These are phyloP conservation scores for Metschnikowia aberdeeniae DNA, from an alignment of 805 yeast species.

Conservation along the genomic window DNA sequence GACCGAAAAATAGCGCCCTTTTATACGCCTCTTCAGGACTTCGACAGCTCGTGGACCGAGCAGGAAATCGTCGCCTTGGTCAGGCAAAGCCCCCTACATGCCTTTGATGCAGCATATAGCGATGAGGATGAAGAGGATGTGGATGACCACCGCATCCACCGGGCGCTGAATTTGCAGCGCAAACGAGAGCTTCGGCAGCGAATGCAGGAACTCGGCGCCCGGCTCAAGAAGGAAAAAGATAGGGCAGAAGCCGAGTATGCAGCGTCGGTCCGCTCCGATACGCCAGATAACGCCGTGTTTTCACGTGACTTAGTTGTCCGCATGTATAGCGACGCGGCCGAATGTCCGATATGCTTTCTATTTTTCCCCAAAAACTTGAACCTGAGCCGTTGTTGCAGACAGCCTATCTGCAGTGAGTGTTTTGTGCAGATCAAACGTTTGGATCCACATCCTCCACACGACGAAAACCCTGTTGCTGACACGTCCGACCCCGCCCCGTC, in stretches of 20 bases:
- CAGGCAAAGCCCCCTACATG: constrained; percentile 53
- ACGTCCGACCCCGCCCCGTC: constrained; percentile 45
- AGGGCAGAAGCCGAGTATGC: constrained; percentile 35
- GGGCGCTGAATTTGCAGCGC: constrained; percentile 42
- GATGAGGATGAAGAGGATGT: constrained; percentile 58
- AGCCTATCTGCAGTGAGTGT: constrained; percentile 93
- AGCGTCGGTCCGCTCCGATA: constrained; percentile 18
- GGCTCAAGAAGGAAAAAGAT: constrained; percentile 27
- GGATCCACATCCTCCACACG: constrained; percentile 93
- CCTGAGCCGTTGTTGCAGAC: constrained; percentile 81
- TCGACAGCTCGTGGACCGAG: constrained; percentile 66
- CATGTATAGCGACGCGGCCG: constrained; percentile 65
- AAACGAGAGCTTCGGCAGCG: constrained; percentile 48
- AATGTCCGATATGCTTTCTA: constrained; percentile 93
- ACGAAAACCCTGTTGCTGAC: constrained; percentile 25
- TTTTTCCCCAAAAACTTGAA: constrained; percentile 78
- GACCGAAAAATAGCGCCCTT: constrained; percentile 82
- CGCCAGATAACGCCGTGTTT: constrained; percentile 21
- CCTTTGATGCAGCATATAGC: constrained; percentile 44
- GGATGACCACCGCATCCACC: constrained; percentile 54
- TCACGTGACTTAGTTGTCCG: constrained; percentile 47
- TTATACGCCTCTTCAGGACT: constrained; percentile 83
- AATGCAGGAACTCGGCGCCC: constrained; percentile 36
- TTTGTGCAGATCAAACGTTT: constrained; percentile 90
- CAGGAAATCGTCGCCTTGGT: constrained; percentile 53